Evolutionary conservation across 2,329 filamentous ascomycete species (phyloP).

Genomic region (Exophiala phaeomuriformis): DNA sequence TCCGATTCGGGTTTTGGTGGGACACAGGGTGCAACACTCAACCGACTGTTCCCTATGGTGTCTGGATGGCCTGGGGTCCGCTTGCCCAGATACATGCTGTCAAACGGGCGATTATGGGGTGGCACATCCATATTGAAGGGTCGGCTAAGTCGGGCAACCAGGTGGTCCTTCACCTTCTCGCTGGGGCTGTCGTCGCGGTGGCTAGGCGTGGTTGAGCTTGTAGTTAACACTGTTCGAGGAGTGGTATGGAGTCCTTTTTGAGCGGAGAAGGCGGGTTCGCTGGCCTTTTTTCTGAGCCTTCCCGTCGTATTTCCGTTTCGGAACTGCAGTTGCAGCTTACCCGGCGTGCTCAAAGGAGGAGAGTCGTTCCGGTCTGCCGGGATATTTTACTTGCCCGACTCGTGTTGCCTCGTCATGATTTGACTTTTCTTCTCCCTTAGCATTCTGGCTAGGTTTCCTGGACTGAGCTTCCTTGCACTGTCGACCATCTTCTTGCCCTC

Average conservation of each 20-base stretch:
- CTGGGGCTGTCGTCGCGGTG: constrained; percentile 20
- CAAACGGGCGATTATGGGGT: constrained; percentile 23
- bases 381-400: constrained; percentile 23
- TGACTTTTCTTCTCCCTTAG: constrained; percentile 18
- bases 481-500: constrained; percentile 10
- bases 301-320: constrained; percentile 18
- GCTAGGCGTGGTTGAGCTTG: constrained; percentile 12
- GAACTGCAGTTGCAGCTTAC: constrained; percentile 17
- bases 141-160: constrained; percentile 23
- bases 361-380: constrained; percentile 8
- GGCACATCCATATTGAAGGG: constrained; percentile 26
- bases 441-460: constrained; percentile 18
- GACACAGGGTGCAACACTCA: constrained; percentile 18
- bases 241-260: constrained; percentile 8
- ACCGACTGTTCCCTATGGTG: constrained; percentile 15
- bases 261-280: constrained; percentile 7
- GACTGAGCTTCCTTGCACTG: constrained; percentile 18
- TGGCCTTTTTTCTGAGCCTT: constrained; percentile 9
- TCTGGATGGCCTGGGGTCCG: constrained; percentile 20
- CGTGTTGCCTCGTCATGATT: not conserved
- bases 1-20: constrained; percentile 6
- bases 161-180: constrained; percentile 17
- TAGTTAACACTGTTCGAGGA: not conserved
- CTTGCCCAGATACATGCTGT: constrained; percentile 26
- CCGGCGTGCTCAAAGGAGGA: constrained; percentile 17